Evolutionary conservation across 2,329 filamentous ascomycete genomes (phyloP).

Genomic region (Fusarium buharicum): DNA sequence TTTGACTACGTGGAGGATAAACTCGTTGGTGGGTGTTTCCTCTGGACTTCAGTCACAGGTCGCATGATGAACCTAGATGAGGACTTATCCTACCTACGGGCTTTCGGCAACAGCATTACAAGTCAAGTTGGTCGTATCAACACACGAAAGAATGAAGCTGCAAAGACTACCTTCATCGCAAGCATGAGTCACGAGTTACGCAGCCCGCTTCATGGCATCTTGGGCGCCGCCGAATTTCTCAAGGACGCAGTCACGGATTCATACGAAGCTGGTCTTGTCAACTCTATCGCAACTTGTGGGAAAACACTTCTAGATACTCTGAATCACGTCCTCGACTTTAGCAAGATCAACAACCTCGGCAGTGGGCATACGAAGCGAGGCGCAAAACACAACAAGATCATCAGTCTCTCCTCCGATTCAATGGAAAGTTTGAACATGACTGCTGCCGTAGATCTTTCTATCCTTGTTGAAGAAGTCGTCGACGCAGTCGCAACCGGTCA

Average conservation of each 20-base stretch:
- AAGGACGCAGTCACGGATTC: conserved; percentile 54
- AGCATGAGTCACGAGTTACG: conserved; percentile 69
- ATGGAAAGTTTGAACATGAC: conserved; percentile 49
- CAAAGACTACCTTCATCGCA: conserved; percentile 68
- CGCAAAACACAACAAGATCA: conserved; percentile 35
- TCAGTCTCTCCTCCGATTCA: conserved; percentile 43
- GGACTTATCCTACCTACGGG: conserved; percentile 52
- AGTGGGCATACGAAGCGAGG: conserved; percentile 40
- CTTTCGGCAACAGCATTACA: conserved; percentile 53
- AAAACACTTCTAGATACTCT: conserved; percentile 61
- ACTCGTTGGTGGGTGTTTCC: conserved; percentile 50
- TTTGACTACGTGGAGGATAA: conserved; percentile 51
- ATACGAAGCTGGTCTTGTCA: conserved; percentile 56
- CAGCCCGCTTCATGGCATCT: conserved; percentile 66
- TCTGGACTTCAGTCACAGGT: conserved; percentile 49
- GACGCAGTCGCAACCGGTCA: conserved; percentile 54
- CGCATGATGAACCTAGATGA: conserved; percentile 52
- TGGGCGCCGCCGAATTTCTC: conserved; percentile 63
- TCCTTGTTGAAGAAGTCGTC: conserved; percentile 53
- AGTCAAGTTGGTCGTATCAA: conserved; percentile 65
- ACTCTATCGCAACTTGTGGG: conserved; percentile 59
- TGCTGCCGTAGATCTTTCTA: conserved; percentile 48
- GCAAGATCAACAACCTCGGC: conserved; percentile 53
- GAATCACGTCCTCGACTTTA: conserved; percentile 60
- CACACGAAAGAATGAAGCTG: conserved; percentile 60